A percentile compares a stretch with the other conserved stretches of the same genome.
These are phyloP conservation scores for Euphorbia celastroides DNA, from an alignment of 441 rosid genomes.

Conservation along the genomic window DNA sequence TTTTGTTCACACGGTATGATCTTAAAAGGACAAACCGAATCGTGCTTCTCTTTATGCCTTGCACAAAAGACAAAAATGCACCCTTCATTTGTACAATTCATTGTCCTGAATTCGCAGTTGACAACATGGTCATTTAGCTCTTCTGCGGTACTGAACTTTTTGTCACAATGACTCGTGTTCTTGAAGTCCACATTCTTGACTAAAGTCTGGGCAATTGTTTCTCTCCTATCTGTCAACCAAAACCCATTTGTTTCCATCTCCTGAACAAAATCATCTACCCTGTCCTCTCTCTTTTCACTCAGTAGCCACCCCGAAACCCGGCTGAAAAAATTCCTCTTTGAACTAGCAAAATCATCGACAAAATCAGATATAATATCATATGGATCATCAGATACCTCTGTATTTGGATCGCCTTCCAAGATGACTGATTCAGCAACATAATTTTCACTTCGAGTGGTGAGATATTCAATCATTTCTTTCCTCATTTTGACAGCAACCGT, in stretches of 20 bases:
- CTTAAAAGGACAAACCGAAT: slow-evolving; percentile 67
- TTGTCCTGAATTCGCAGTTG: slow-evolving; percentile 52
- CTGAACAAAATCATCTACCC: slow-evolving; percentile 72
- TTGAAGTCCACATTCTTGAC: slow-evolving; percentile 77
- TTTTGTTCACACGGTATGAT: slow-evolving; percentile 78
- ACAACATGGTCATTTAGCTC: slow-evolving; percentile 46
- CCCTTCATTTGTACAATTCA: slow-evolving; percentile 67
- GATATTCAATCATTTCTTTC: slow-evolving; percentile 68
- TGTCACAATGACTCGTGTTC: slow-evolving; percentile 54
- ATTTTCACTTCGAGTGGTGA: slow-evolving; percentile 62
- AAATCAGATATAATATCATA: slow-evolving; percentile 58
- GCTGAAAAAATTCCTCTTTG: slow-evolving; percentile 69
- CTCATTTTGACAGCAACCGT: slow-evolving; percentile 73
- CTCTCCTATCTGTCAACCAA: slow-evolving; percentile 63
- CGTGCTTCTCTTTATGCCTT: slow-evolving; percentile 56
- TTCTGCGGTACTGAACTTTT: slow-evolving; percentile 44
- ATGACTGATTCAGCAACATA: slow-evolving; percentile 75
- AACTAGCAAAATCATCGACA: slow-evolving; percentile 71
- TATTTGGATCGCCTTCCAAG: slow-evolving; percentile 43
- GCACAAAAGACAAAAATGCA: slow-evolving; percentile 50
- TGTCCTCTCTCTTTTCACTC: slow-evolving; percentile 83
- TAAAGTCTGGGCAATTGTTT: slow-evolving; percentile 51
- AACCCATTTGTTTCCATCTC: slow-evolving; percentile 83
- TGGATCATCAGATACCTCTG: slow-evolving; percentile 62
- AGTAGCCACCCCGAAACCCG: slow-evolving; percentile 84